Evolutionary conservation across 2,329 filamentous ascomycete species (phyloP).

Genomic region (Aspergillus ibericus): DNA sequence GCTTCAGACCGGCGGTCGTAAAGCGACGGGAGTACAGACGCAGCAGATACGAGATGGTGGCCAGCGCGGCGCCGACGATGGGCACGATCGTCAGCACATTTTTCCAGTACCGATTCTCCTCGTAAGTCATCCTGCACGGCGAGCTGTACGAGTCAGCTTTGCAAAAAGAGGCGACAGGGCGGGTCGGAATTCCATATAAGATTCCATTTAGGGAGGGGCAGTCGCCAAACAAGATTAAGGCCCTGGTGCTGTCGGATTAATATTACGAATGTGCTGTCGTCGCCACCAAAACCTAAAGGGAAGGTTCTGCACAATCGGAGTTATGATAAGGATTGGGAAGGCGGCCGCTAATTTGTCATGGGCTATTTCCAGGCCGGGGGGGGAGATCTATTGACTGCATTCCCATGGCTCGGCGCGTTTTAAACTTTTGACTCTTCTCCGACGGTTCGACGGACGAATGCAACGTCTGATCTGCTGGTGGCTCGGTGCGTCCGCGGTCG

Average conservation of each 20-base stretch:
- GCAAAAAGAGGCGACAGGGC: background rate
- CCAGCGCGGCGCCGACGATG: slow-evolving; percentile 8
- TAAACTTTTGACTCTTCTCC: background rate
- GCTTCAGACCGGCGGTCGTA: background rate
- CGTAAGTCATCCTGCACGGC: slow-evolving; percentile 5
- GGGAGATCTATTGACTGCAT: background rate
- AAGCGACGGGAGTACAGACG: slow-evolving; percentile 10
- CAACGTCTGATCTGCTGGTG: background rate
- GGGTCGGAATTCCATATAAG: background rate
- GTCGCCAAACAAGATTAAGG: no score
- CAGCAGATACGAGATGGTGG: slow-evolving; percentile 9
- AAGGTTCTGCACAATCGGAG: background rate
- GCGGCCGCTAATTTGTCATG: background rate
- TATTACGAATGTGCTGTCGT: slow-evolving; percentile 1
- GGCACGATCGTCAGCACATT: slow-evolving; percentile 14
- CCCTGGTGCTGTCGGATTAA: background rate
- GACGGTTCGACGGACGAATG: background rate
- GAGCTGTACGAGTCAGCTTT: background rate
- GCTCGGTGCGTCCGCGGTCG: background rate
- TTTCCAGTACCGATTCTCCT: slow-evolving; percentile 15
- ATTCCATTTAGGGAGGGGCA: background rate
- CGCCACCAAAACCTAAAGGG: slow-evolving; percentile 3
- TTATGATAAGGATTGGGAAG: background rate
- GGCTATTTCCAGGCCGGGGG: background rate
- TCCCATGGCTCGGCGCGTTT: background rate